These are phyloP conservation scores for Pseudocercospora pini-densiflorae DNA, from an alignment of 2,329 filamentous ascomycete species.

Conservation along the genomic window DNA sequence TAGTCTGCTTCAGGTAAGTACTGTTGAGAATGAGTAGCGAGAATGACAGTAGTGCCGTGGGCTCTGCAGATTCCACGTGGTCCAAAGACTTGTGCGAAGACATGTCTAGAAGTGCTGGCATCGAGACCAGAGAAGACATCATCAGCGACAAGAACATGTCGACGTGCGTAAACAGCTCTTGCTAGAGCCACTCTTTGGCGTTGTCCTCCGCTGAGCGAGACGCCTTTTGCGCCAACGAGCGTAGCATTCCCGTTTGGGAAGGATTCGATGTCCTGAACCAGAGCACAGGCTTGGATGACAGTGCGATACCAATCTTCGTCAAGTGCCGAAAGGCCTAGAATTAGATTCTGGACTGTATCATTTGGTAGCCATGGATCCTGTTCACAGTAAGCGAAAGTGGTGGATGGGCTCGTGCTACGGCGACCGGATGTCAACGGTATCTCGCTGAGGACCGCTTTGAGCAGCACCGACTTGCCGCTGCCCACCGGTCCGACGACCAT, in stretches of 20 bases:
- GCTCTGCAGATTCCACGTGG: conserved; percentile 48
- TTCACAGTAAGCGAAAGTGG: conserved; percentile 21
- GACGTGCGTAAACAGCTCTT: conserved; percentile 77
- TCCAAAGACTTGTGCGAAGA: conserved; percentile 52
- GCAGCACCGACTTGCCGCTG: conserved; percentile 21
- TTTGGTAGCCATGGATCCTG: conserved; percentile 30
- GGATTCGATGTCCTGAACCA: conserved; percentile 77
- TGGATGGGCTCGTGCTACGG: neutral
- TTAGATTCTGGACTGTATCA: conserved; percentile 22
- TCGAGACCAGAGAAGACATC: conserved; percentile 82
- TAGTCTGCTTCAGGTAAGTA: conserved; percentile 46
- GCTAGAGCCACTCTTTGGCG: conserved; percentile 82
- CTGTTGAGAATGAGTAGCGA: conserved; percentile 49
- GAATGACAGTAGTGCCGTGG: conserved; percentile 47
- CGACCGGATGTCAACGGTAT: conserved; percentile 1
- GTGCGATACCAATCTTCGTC: conserved; percentile 71
- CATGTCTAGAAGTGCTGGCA: conserved; percentile 51
- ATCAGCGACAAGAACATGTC: conserved; percentile 76
- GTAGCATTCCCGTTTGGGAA: conserved; percentile 77
- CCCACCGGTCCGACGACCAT: conserved; percentile 22
- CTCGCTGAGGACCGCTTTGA: conserved; percentile 24
- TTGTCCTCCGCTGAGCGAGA: conserved; percentile 83
- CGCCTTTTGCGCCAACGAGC: conserved; percentile 82
- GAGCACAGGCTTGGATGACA: conserved; percentile 72
- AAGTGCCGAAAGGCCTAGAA: conserved; percentile 38